Evolutionary conservation across 192 early-diverging fungal species (phyloP).

Genomic region (Coemansia nantahalensis): DNA sequence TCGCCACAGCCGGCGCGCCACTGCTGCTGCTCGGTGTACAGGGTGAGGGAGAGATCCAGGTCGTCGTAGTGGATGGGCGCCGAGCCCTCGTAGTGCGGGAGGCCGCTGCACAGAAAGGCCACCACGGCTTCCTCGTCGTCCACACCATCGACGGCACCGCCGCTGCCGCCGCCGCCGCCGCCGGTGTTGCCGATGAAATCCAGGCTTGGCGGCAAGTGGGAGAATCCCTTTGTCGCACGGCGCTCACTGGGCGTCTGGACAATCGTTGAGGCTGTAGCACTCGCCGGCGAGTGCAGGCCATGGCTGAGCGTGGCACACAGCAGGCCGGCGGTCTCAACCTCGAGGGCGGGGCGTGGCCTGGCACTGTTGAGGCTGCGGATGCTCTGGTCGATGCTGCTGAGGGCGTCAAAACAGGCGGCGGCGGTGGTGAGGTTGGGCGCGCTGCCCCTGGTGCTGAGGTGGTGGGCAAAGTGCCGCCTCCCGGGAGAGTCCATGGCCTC

Average conservation of each 20-base stretch:
- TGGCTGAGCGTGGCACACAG: neutral
- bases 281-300: neutral
- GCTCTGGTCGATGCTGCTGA: conserved; percentile 31
- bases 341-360: neutral
- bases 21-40: neutral
- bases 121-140: conserved; percentile 36
- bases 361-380: conserved; percentile 34
- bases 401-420: conserved; percentile 24
- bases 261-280: neutral
- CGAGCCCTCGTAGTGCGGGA: conserved; percentile 47
- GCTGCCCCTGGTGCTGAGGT: neutral
- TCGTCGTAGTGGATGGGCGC: conserved; percentile 26
- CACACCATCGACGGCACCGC: neutral
- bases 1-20: neutral
- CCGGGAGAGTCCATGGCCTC: neutral
- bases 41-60: conserved; percentile 13
- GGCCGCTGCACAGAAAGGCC: conserved; percentile 41
- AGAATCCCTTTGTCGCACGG: neutral
- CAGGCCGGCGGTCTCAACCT: neutral
- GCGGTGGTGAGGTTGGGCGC: conserved; percentile 15
- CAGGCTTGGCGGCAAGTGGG: conserved; percentile 5
- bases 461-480: neutral
- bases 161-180: conserved; percentile 7
- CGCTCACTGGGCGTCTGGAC: neutral
- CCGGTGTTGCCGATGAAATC: neutral